Evolutionary conservation across 176 grass and related monocot genomes (phyloP).

Genomic region (Oryza longistaminata): DNA sequence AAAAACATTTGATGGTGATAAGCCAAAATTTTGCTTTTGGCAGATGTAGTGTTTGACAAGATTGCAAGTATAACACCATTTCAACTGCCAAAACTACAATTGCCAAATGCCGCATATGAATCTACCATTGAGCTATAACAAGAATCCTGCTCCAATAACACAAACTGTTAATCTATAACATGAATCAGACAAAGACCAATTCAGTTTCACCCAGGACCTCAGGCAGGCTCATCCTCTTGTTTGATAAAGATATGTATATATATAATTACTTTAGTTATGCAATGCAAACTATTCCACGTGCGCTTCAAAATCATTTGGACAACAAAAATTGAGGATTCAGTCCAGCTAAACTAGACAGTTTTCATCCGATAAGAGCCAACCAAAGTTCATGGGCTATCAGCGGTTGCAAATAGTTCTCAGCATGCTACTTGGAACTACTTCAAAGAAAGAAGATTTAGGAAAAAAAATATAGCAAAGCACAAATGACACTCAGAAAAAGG

Average conservation of each 20-base stretch:
- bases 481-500: constrained; percentile 19
- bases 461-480: constrained; percentile 13
- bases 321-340: constrained; percentile 1
- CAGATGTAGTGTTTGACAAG: background rate
- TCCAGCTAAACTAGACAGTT: constrained; percentile 22
- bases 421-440: constrained; percentile 23
- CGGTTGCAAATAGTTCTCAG: constrained; percentile 7
- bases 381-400: background rate
- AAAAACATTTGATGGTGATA: constrained; percentile 3
- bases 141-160: background rate
- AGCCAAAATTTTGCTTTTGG: background rate
- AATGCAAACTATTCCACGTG: constrained; percentile 15
- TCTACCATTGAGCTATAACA: background rate
- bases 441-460: constrained; percentile 16
- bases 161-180: background rate
- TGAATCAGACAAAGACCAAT: constrained; percentile 22
- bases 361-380: constrained; percentile 12
- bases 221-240: constrained; percentile 9
- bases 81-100: background rate
- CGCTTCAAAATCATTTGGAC: constrained; percentile 8
- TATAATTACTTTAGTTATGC: constrained; percentile 4
- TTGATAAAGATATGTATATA: constrained; percentile 10
- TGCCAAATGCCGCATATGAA: background rate
- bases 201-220: background rate
- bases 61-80: background rate